Evolutionary conservation across 73 alveolate genomes (phyloP), one percentile per base, ranked within the genome.

Genomic region (Paramecium sexaurelia): DNA sequence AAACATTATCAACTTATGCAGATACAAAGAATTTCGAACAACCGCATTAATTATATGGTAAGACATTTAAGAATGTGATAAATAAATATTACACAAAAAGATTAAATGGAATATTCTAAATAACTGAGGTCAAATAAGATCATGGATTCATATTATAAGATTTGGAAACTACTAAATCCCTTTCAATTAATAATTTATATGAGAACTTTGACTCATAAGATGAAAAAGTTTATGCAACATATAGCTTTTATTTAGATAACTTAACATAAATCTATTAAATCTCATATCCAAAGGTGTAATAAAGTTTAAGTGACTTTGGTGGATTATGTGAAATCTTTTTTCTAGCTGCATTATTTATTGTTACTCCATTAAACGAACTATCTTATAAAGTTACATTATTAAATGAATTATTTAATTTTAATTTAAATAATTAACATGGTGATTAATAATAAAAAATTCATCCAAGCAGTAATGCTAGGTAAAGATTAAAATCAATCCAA

Each of bases 341-440:
- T 39, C 2, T 73, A 27, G 57, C 57, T 73, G 87, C 66, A 0
- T 73, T 36, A 22, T 8, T 33, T 13, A 36, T 73, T 20, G 87
- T 73, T 5, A 73, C 57, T 33, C 87, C 87, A 4, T 10, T 39
- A 27, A 36, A 36, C 7, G 57, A 36, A 33, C 35, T 73, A 33
- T 73, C 87, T 3, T 73, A 73, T 39, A 73, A 73, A 39, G 87
- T 73, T 6, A 73, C 55, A 10, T 24, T 73, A 36, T 39, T 73
- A 10, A 73, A 73, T 9, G 55, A 73, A 19, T 5, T 73, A 32
- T 73, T 73, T 6, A 73, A 73, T n/a, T 73, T 73, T 36, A 39
- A 73, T 36, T 20, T 73, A 19, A 17, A 35, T 6, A 2, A 1
- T 15, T n/a, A 27, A 73, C 32, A 73, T 36, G 57, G 24, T 29